Conservation (phyloP, 176 grass and related monocot species). For the Areca catechu region DNA sequence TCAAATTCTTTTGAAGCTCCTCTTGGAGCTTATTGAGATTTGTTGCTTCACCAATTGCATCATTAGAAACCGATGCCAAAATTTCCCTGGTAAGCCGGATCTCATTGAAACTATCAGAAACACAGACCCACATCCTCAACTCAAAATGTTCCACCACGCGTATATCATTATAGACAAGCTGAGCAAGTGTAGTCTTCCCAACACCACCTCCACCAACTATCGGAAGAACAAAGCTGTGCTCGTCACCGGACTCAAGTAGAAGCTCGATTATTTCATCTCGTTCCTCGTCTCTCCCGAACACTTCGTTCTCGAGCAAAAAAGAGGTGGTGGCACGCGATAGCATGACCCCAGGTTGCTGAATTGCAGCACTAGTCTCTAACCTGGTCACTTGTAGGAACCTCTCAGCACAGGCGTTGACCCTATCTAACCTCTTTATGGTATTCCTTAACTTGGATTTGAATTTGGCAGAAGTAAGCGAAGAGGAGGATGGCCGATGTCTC, state of each 20-base stretch:
- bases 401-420: conserved; percentile 37
- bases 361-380: conserved; percentile 29
- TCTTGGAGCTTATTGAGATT: conserved; percentile 22
- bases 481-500: not conserved
- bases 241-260: conserved; percentile 23
- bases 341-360: conserved; percentile 8
- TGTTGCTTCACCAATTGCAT: conserved; percentile 10
- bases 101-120: conserved; percentile 36
- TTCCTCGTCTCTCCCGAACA: conserved; percentile 36
- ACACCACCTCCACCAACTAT: conserved; percentile 45
- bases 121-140: conserved; percentile 47
- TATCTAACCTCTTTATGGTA: conserved; percentile 32
- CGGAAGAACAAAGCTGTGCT: conserved; percentile 16
- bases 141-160: conserved; percentile 27
- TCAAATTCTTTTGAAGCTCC: conserved; percentile 25
- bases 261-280: conserved; percentile 27
- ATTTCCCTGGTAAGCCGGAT: conserved; percentile 30
- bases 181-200: conserved; percentile 55
- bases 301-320: conserved; percentile 23
- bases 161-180: conserved; percentile 38
- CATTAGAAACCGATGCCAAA: conserved; percentile 33
- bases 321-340: conserved; percentile 25
- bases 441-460: conserved; percentile 27
- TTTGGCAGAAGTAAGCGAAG: conserved; percentile 4
- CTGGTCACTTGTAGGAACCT: conserved; percentile 30